Evolutionary conservation across 2,329 filamentous ascomycete species (phyloP), one percentile per base, ranked within the genome.

Genomic region (Fusarium acutatum): DNA sequence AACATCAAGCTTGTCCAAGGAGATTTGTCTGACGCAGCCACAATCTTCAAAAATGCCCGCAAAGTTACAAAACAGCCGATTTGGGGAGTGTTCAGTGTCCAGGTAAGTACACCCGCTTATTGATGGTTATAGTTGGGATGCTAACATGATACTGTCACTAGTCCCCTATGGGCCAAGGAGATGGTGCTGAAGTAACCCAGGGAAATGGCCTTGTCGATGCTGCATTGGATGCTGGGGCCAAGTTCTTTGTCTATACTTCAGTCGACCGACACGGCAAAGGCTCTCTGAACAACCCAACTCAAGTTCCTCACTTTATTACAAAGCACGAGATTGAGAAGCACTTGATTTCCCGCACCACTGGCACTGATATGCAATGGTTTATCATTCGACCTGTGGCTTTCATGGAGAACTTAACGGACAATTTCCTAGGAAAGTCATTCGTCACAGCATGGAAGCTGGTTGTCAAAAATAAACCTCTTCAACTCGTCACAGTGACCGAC

Each of bases 281-380:
- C 44, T 86, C 84, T 53, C 81, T 84, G 54, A 82, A 84, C 18
- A 85, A 85, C 70, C 84, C 87, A 0, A 91, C 90, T 6, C 69
- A 83, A 3, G 82, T 92, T 41, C 88, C 89, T 1, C 89, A 92
- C 78, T 92, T 92, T 79, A 83, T 84, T 64, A 82, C 80, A 79
- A 92, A 92, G 79, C 85, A 89, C 75, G 79, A 86, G 38, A 89
- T 92, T 73, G 91, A 92, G 79, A 81, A 87, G 56, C 84, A 92
- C 72, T 83, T 92, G n/a, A 81, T 87, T 35, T 82, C 86, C 32
- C 81, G 83, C 38, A 76, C 83, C 14, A 63, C 72, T 18, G 67
- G 62, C 7, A 75, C 74, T 3, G 54, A 67, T 34, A 83, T 84
- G 81, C 60, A 66, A 10, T 84, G 82, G 81, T 80, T 79, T 1